phyloP scores from a whole-genome alignment of 805 yeast genomes.

The Groenewaldozyma tartarivorans region DNA sequence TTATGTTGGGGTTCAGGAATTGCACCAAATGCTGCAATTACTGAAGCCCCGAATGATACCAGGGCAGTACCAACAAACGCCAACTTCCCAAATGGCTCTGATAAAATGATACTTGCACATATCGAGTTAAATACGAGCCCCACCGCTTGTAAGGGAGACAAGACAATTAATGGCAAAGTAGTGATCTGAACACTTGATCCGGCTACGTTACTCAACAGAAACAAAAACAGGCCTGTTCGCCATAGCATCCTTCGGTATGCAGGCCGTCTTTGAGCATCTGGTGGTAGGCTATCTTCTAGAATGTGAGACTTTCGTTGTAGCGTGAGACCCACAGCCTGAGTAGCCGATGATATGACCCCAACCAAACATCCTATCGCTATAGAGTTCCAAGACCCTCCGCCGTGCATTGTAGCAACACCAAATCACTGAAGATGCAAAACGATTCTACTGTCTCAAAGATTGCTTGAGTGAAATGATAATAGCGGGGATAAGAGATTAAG shows the following conservation, averaged over 20 bases:
- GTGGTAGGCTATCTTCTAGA: conserved; percentile 29
- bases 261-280: conserved; percentile 25
- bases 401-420: not conserved
- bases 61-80: conserved; percentile 57
- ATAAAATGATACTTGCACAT: conserved; percentile 55
- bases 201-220: conserved; percentile 61
- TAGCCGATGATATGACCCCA: conserved; percentile 66
- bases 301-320: conserved; percentile 73
- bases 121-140: conserved; percentile 83
- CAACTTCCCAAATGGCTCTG: conserved; percentile 53
- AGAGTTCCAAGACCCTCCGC: conserved; percentile 3
- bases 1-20: conserved; percentile 44
- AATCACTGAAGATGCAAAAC: no score
- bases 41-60: conserved; percentile 64
- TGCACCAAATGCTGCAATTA: conserved; percentile 67
- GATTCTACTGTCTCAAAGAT: not conserved
- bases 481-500: not conserved
- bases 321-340: conserved; percentile 74
- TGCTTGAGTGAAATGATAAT: not conserved
- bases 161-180: conserved; percentile 67
- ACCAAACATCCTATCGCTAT: conserved; percentile 54
- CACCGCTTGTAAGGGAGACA: conserved; percentile 76
- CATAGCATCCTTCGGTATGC: conserved; percentile 43
- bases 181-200: conserved; percentile 81
- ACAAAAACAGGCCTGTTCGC: conserved; percentile 64